These are phyloP conservation scores for Nicotiana noctiflora DNA, from an alignment of 257 asterid species.

Conservation along the genomic window DNA sequence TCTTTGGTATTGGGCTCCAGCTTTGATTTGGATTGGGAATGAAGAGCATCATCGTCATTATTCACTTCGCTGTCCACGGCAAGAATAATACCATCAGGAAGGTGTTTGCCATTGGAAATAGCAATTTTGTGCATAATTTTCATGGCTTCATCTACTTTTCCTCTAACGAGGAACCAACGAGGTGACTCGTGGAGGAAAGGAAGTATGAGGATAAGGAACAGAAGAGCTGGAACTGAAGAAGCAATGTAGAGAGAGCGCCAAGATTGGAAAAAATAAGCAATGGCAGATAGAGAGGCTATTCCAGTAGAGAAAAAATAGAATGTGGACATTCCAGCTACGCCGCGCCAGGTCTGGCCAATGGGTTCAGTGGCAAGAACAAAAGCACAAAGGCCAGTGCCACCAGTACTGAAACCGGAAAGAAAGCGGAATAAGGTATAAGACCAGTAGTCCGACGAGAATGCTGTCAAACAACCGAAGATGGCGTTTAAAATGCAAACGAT, in stretches of 20 bases:
- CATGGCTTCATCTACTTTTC: constrained; percentile 43
- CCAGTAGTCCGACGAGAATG: constrained; percentile 56
- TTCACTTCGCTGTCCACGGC: constrained; percentile 50
- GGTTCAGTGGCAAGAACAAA: constrained; percentile 92
- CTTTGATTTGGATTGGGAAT: not conserved
- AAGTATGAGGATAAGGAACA: constrained; percentile 37
- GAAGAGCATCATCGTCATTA: not conserved
- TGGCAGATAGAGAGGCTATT: constrained; percentile 55
- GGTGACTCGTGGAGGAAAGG: constrained; percentile 86
- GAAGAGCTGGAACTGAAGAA: constrained; percentile 57
- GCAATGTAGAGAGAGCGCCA: constrained; percentile 75
- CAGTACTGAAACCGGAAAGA: constrained; percentile 85
- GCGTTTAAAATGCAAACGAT: constrained; percentile 66
- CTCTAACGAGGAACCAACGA: constrained; percentile 73
- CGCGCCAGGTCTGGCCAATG: constrained; percentile 65
- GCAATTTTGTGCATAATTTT: constrained; percentile 56
- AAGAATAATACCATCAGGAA: constrained; percentile 42
- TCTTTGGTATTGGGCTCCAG: constrained; percentile 19
- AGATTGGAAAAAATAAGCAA: constrained; percentile 51
- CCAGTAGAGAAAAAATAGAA: constrained; percentile 90
- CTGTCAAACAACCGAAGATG: constrained; percentile 63
- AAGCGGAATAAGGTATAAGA: constrained; percentile 51
- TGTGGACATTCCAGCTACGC: constrained; percentile 80
- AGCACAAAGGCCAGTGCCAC: constrained; percentile 84
- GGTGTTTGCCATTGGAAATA: constrained; percentile 30